These are phyloP conservation scores for Ophiorrhiza pumila DNA, from an alignment of 257 asterid genomes.

Conservation along the genomic window DNA sequence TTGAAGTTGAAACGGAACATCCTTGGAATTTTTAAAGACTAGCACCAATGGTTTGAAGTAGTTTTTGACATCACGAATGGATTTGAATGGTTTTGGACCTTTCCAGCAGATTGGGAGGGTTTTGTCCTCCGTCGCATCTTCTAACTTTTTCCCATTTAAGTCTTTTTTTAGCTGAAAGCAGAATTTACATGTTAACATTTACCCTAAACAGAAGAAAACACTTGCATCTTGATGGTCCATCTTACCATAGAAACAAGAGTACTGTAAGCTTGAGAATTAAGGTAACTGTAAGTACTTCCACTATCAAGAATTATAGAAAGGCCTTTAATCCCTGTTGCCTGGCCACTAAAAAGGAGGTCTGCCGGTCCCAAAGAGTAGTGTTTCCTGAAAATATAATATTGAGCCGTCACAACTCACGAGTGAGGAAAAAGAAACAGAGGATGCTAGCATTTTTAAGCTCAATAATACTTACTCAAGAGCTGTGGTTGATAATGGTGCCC, in stretches of 20 bases:
- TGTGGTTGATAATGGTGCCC: conserved; percentile 32
- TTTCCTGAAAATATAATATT: conserved; percentile 25
- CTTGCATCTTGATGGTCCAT: background rate
- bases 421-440: background rate
- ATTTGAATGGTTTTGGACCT: conserved; percentile 57
- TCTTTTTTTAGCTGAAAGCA: conserved; percentile 52
- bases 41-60: conserved; percentile 68
- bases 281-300: conserved; percentile 48
- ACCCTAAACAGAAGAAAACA: background rate
- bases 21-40: conserved; percentile 41
- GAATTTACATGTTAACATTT: background rate
- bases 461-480: conserved; percentile 26
- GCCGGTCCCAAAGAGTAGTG: conserved; percentile 38
- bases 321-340: conserved; percentile 26
- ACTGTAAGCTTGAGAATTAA: conserved; percentile 23
- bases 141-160: conserved; percentile 29
- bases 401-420: background rate
- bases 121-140: conserved; percentile 51
- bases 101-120: conserved; percentile 90
- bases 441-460: background rate
- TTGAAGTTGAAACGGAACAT: conserved; percentile 52
- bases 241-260: conserved; percentile 37
- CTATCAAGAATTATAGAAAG: conserved; percentile 37
- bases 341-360: conserved; percentile 28
- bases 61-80: conserved; percentile 38